phyloP scores from a whole-genome alignment of 179 eudicot genomes.

The Vitellaria paradoxa region DNA sequence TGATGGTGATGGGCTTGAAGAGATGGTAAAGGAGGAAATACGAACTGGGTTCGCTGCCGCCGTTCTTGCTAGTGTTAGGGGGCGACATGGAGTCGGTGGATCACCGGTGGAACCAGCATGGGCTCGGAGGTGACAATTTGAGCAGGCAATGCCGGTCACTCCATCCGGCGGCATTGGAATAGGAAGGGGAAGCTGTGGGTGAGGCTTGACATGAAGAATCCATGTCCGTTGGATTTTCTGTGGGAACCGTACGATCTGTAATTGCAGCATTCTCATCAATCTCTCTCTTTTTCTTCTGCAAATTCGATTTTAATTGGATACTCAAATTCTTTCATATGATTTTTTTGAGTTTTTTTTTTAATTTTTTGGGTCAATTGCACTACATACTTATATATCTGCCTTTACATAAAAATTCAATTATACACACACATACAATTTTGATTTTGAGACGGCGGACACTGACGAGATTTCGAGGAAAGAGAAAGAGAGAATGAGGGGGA shows the following conservation, averaged over 20 bases:
- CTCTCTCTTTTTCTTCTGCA: too few species aligned
- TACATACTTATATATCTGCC: too few species aligned
- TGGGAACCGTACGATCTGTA: constrained; percentile 87
- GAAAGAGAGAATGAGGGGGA: too few species aligned
- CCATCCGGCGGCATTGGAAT: constrained; percentile 82
- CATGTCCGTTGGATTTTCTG: constrained; percentile 76
- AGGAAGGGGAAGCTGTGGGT: constrained; percentile 95
- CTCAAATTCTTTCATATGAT: constrained; percentile 31
- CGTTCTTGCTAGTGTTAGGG: constrained; percentile 67
- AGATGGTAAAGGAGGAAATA: constrained; percentile 70
- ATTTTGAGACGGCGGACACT: too few species aligned
- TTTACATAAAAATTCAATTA: too few species aligned
- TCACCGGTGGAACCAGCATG: constrained; percentile 94
- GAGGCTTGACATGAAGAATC: constrained; percentile 48
- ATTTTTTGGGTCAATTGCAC: too few species aligned
- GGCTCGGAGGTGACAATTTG: constrained; percentile 85
- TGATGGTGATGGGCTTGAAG: constrained; percentile 82
- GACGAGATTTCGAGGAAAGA: too few species aligned
- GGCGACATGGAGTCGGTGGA: constrained; percentile 66
- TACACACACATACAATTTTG: too few species aligned
- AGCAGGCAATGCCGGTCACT: constrained; percentile 63
- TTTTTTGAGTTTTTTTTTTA: too few species aligned
- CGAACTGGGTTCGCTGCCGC: constrained; percentile 82
- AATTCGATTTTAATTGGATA: constrained; percentile 19
- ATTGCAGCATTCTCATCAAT: constrained; percentile 4